Evolutionary conservation across 495 filamentous ascomycete genomes (phyloP).

Genomic region (Ascodesmis nigricans): DNA sequence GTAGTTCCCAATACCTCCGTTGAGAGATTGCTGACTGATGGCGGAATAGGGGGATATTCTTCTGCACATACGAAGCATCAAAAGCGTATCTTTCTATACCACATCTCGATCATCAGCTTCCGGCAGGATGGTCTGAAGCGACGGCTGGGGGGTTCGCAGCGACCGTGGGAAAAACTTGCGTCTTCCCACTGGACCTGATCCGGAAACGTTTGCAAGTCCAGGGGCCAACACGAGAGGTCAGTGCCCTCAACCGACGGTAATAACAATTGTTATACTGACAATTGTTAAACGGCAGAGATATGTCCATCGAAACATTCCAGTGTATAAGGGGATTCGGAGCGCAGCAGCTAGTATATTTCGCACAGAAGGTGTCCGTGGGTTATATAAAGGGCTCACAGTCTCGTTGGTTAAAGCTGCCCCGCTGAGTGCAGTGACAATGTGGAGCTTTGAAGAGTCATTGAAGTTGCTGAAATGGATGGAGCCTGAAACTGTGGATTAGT

Average conservation of each 20-base stretch:
- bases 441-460: constrained; percentile 75
- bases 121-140: constrained; percentile 60
- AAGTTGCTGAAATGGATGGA: constrained; percentile 32
- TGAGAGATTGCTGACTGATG: not conserved
- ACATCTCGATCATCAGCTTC: constrained; percentile 17
- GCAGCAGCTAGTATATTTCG: constrained; percentile 44
- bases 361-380: constrained; percentile 51
- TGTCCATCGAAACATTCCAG: constrained; percentile 70
- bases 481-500: too few species aligned
- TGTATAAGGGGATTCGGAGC: constrained; percentile 43
- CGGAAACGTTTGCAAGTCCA: constrained; percentile 89
- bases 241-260: too few species aligned
- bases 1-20: not conserved
- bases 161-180: constrained; percentile 61
- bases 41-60: constrained; percentile 50
- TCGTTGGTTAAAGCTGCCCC: constrained; percentile 86
- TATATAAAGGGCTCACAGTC: constrained; percentile 76
- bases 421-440: constrained; percentile 90
- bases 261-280: too few species aligned
- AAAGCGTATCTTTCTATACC: constrained; percentile 3
- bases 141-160: constrained; percentile 61
- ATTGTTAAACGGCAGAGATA: too few species aligned
- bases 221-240: constrained; percentile 66
- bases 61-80: constrained; percentile 53
- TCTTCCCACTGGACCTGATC: constrained; percentile 87